Evolutionary conservation across 371 early-diverging fungal species (phyloP).

Genomic region (Mortierella sp.): DNA sequence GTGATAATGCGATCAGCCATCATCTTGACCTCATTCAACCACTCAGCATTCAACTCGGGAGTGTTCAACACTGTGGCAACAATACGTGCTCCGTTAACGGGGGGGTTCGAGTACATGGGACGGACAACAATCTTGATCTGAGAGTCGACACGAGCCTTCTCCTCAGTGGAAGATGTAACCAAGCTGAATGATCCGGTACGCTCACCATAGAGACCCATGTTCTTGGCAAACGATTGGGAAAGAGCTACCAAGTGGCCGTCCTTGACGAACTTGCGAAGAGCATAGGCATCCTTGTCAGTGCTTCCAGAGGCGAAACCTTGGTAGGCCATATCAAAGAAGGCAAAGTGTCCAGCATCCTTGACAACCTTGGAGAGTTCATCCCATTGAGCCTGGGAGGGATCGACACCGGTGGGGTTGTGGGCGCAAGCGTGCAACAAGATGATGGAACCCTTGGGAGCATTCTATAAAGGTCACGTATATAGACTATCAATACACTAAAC

Average conservation of each 20-base stretch:
- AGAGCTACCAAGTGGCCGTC: conserved; percentile 88
- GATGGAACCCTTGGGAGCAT: conserved; percentile 89
- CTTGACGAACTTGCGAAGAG: conserved; percentile 92
- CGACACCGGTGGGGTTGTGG: conserved; percentile 99
- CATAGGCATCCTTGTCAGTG: conserved; percentile 92
- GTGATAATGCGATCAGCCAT: conserved; percentile 98
- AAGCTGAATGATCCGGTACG: conserved; percentile 97
- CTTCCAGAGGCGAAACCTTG: conserved; percentile 99
- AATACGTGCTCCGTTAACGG: conserved; percentile 94
- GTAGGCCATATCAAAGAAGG: conserved; percentile 99
- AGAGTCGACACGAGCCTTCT: conserved; percentile 88
- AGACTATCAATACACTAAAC: background rate
- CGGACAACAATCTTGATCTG: conserved; percentile 97
- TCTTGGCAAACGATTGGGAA: conserved; percentile 98
- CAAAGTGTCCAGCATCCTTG: conserved; percentile 87
- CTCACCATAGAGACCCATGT: conserved; percentile 99
- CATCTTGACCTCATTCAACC: conserved; percentile 93
- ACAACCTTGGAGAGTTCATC: conserved; percentile 84
- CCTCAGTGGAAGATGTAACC: conserved; percentile 82
- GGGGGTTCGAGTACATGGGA: conserved; percentile 99
- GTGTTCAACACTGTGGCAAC: conserved; percentile 89
- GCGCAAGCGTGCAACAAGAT: conserved; percentile 98
- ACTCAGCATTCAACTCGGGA: conserved; percentile 84
- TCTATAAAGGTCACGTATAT: conserved; percentile 56
- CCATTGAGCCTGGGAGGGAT: conserved; percentile 96